Base-by-base conservation (phyloP, 139 green algal species). In the Tetradesmus lagerheimii region DNA sequence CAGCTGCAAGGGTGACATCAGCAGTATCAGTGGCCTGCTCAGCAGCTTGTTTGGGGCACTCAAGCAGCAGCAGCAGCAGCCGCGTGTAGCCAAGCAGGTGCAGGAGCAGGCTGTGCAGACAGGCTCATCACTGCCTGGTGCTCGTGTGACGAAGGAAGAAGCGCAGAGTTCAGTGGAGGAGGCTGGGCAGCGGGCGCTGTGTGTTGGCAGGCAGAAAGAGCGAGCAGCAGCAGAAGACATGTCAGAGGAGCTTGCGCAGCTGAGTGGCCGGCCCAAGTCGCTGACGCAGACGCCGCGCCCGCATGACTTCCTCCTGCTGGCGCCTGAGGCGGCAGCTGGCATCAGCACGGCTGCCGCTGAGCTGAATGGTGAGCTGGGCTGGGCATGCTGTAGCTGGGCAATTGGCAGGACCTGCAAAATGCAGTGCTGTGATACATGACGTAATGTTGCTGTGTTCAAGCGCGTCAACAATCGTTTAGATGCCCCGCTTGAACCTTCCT, bases 51-150 rank as follows among this genome's bases (percentile, higher is more conserved):
- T 39, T 31, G 45, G 39, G 31, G 45, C 41, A 29, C 80, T 18
- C 27, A 37, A 86, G 80, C 80, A 75, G 80, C 80, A 85, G 79
- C 79, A 85, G 41, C 79, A 45, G n/a, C 80, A 45, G 45, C 43
- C 39, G 43, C 80, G 35, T 62, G 78, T 9, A 64, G 37, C 38
- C n/a, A 39, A 86, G 80, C 80, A 67, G 80, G 37, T 37, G 77
- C 77, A 83, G 38, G 11, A 85, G 41, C 79, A 62, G 79, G 18
- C 25, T 62, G 39, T 23, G 6, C 78, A 84, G 35, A 31, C 25
- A 31, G 5, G 78, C 23, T 34, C 37, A 27, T 53, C 35, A 34
- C 78, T 64, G 78, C 23, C 41, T 27, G 25, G 78, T 25, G 75
- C 3, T 29, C 16, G 35, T 35, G 34, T 81, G 75, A 81, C 35